Percentiles rank a stretch among this genome's conserved stretches.
These are phyloP conservation scores for Penicillium paradoxum DNA, from an alignment of 495 filamentous ascomycete species.

Conservation along the genomic window DNA sequence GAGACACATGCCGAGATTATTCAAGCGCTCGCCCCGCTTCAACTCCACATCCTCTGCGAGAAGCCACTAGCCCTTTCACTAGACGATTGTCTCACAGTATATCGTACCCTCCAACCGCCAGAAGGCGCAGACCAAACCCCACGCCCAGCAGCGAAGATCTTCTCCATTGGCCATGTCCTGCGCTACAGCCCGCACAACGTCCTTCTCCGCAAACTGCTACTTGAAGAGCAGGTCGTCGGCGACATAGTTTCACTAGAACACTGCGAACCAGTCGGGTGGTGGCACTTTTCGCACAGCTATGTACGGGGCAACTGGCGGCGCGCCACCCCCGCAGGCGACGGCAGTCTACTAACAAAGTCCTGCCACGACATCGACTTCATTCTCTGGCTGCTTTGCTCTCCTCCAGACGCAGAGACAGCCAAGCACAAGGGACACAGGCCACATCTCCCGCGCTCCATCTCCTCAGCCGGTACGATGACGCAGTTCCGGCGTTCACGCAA, in stretches of 20 bases:
- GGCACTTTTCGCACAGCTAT: slow-evolving; percentile 93
- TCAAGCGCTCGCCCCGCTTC: slow-evolving; percentile 58
- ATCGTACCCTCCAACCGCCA: slow-evolving; percentile 45
- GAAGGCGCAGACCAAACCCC: slow-evolving; percentile 1
- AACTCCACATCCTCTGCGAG: slow-evolving; percentile 86
- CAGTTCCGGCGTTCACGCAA: slow-evolving; percentile 73
- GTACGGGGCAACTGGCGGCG: slow-evolving; percentile 94
- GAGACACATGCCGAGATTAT: slow-evolving; percentile 82
- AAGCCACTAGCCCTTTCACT: slow-evolving; percentile 84
- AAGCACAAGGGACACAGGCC: slow-evolving; percentile 27
- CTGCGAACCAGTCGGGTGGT: slow-evolving; percentile 91
- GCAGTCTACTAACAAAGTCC: slow-evolving; percentile 80
- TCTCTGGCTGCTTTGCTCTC: slow-evolving; percentile 64
- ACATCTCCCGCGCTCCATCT: slow-evolving; percentile 70
- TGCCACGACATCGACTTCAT: slow-evolving; percentile 93
- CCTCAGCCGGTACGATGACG: slow-evolving; percentile 57
- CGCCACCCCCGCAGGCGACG: slow-evolving; percentile 49
- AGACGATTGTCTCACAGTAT: slow-evolving; percentile 68
- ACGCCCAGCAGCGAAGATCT: slow-evolving; percentile 34
- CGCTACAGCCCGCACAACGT: slow-evolving; percentile 91
- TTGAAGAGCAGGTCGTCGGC: slow-evolving; percentile 66
- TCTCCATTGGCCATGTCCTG: slow-evolving; percentile 77
- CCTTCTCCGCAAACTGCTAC: slow-evolving; percentile 69
- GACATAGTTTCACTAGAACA: slow-evolving; percentile 84
- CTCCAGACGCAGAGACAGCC: slow-evolving; percentile 14